A percentile compares a stretch with the other conserved stretches of the same genome.
Evolutionary conservation across 2,329 filamentous ascomycete genomes (phyloP).

Genomic region (Trichoderma simmonsii): DNA sequence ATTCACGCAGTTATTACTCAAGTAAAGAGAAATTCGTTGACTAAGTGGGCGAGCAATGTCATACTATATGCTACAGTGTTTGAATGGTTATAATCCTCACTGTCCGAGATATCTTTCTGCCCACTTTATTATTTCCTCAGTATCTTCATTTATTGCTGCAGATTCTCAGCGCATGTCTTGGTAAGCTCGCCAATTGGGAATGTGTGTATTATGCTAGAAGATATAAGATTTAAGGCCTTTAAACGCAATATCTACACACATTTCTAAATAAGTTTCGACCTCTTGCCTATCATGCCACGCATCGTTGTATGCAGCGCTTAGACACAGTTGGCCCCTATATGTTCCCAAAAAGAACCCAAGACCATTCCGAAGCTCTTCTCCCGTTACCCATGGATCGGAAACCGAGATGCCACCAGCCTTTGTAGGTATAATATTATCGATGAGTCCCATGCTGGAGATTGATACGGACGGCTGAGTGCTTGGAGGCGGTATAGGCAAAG

Average conservation of each 20-base stretch:
- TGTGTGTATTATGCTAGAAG: not conserved
- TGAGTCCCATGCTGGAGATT: not conserved
- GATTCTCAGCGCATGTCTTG: too few relatives aligned
- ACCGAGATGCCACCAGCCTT: constrained; percentile 29
- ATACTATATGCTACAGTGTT: too few relatives aligned
- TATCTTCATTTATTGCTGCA: too few relatives aligned
- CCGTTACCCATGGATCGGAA: constrained; percentile 42
- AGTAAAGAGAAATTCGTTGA: too few relatives aligned
- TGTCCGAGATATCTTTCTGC: too few relatives aligned
- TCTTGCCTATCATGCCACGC: constrained; percentile 37
- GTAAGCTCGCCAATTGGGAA: too few relatives aligned
- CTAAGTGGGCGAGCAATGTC: too few relatives aligned
- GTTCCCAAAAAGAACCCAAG: constrained; percentile 41
- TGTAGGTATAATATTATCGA: constrained; percentile 33
- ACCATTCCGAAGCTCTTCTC: constrained; percentile 41
- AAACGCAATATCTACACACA: not conserved
- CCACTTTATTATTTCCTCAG: too few relatives aligned
- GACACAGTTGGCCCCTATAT: constrained; percentile 33
- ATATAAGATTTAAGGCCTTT: not conserved
- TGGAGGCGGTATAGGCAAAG: not conserved
- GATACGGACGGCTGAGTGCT: not conserved
- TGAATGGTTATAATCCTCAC: too few relatives aligned
- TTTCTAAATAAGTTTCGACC: not conserved
- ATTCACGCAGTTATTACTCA: too few relatives aligned
- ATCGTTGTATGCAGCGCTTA: constrained; percentile 43